These are phyloP conservation scores for Jamesozyma spencerorum DNA, from an alignment of 805 yeast species.

Conservation along the genomic window DNA sequence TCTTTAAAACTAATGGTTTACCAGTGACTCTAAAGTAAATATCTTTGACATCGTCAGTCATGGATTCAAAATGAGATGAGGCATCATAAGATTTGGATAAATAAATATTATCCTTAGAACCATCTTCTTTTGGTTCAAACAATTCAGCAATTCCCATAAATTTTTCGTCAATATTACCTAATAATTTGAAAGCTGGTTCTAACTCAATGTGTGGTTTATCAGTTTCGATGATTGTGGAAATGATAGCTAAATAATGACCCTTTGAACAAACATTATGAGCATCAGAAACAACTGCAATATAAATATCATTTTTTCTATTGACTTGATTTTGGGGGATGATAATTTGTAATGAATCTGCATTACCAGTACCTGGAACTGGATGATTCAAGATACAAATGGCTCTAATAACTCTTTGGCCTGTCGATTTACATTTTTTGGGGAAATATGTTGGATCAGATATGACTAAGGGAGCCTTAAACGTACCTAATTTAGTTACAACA, in stretches of 20 bases:
- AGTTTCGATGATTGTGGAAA: slow-evolving; percentile 90
- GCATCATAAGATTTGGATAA: slow-evolving; percentile 89
- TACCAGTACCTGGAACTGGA: slow-evolving; percentile 73
- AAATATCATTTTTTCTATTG: slow-evolving; percentile 85
- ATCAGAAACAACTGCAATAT: slow-evolving; percentile 81
- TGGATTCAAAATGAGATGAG: slow-evolving; percentile 87
- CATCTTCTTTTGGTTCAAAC: slow-evolving; percentile 80
- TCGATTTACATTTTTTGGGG: slow-evolving; percentile 45
- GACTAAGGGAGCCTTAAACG: slow-evolving; percentile 83
- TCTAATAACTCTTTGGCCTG: slow-evolving; percentile 32
- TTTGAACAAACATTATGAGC: slow-evolving; percentile 85
- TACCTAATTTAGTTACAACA: slow-evolving; percentile 84
- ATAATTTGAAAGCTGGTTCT: slow-evolving; percentile 85
- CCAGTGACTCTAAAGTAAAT: slow-evolving; percentile 87
- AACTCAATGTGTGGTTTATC: slow-evolving; percentile 85
- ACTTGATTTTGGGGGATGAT: slow-evolving; percentile 96
- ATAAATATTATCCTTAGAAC: slow-evolving; percentile 66
- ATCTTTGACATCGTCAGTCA: slow-evolving; percentile 95
- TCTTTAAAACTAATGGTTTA: slow-evolving; percentile 77
- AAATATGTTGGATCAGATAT: slow-evolving; percentile 98
- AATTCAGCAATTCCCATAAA: slow-evolving; percentile 91
- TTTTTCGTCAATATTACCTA: slow-evolving; percentile 71
- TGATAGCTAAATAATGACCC: slow-evolving; percentile 86
- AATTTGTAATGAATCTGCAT: slow-evolving; percentile 84
- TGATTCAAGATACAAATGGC: slow-evolving; percentile 78